Base-by-base conservation (phyloP, 2,329 filamentous ascomycete genomes). In the Fusarium beomiforme region DNA sequence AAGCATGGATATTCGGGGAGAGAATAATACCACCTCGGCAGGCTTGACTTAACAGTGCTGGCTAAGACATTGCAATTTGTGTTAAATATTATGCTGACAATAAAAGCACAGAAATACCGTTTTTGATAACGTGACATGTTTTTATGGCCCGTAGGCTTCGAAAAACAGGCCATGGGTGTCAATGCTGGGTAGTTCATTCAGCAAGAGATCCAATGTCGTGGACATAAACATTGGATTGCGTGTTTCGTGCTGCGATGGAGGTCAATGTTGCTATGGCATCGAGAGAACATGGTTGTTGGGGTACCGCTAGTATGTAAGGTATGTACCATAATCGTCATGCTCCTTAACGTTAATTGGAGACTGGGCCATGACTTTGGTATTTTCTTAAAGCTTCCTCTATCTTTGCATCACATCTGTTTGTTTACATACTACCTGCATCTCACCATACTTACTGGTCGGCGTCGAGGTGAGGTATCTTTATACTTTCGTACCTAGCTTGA, bases 191-290 rank as follows among this genome's bases (percentile, higher is more conserved):
- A 43, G 29, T 29, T 29, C 11, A 29, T 29, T 29, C 8, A 29
- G 17, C 31, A 31, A 13, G 12, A 51, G 21, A 58, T n/a, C n/a
- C n/a, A 33, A 43, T 29, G 19, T 17, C 24, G 26, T 36, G 46
- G 39, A 39, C 37, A 47, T 58, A 59, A 59, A 67, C 43, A 60
- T 19, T 59, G 41, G 56, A 43, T 70, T 70, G 62, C 51, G 47
- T 63, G 67, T 65, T 51, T 56, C 54, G 66, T 51, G 34, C 44
- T 42, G 24, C 64, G 34, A 68, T 26, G 31, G 33, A 57, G 37
- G 37, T 46, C 44, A 4, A 43, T 46, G 68, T 70, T 70, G 68
- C 67, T 36, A 43, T 70, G 67, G 51, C 66, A 68, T 54, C 57
- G 36, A 21, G 19, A 41, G 50, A 43, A 16, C 59, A 64, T 39